Conservation (phyloP, 2,329 filamentous ascomycete species). For the Botrytis medusae region DNA sequence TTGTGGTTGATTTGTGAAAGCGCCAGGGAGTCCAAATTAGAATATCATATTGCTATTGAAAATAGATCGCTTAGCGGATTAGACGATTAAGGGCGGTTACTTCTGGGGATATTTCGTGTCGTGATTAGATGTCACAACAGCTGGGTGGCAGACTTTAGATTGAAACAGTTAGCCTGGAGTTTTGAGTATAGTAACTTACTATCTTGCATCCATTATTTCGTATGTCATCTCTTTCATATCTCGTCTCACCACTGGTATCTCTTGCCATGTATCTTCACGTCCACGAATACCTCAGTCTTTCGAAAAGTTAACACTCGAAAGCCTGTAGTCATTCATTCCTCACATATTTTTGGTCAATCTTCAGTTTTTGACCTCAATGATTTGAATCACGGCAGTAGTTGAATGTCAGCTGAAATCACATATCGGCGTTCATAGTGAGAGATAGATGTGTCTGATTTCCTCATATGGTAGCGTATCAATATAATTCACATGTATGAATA, state of each 20-base stretch:
- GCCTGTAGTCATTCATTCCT: neutral
- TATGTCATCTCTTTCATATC: neutral
- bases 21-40: neutral
- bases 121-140: neutral
- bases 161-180: neutral
- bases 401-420: neutral
- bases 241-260: too few relatives aligned
- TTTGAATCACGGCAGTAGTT: neutral
- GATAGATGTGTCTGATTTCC: neutral
- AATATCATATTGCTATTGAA: neutral
- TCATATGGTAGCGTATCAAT: neutral
- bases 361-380: neutral
- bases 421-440: neutral
- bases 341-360: neutral
- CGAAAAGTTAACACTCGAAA: neutral
- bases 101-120: neutral
- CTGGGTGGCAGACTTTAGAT: neutral
- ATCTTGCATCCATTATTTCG: neutral
- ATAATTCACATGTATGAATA: neutral
- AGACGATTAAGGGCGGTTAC: neutral
- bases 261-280: too few relatives aligned
- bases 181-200: neutral
- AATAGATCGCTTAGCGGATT: neutral
- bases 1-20: constrained; percentile 31
- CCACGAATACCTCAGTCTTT: neutral